A percentile compares a stretch with the other conserved stretches of the same genome.
Evolutionary conservation across 179 eudicot genomes (phyloP).

Genomic region (Heliamphora pulchella): DNA sequence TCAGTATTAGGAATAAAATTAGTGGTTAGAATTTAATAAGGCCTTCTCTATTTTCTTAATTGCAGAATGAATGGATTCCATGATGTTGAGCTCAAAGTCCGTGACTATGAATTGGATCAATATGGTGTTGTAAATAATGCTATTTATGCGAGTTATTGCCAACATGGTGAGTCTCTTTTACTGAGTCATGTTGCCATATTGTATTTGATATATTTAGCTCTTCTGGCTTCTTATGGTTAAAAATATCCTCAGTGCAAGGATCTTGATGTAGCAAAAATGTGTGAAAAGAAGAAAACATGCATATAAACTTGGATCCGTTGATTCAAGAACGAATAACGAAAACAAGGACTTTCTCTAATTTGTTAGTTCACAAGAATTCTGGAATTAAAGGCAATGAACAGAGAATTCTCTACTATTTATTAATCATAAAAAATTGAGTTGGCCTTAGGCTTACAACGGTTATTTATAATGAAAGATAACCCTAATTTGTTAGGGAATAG

Average conservation of each 20-base stretch:
- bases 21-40: not conserved
- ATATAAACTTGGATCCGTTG: no score
- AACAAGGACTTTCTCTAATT: no score
- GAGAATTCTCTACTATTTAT: no score
- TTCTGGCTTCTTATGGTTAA: conserved; percentile 1
- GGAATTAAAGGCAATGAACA: no score
- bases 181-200: not conserved
- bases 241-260: not conserved
- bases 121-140: conserved; percentile 97
- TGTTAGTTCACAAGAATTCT: no score
- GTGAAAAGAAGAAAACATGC: no score
- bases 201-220: not conserved
- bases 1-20: not conserved
- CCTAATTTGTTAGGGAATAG: no score
- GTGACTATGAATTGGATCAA: conserved; percentile 85
- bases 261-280: not conserved
- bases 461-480: no score
- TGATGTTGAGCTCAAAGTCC: conserved; percentile 70
- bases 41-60: conserved; percentile 12
- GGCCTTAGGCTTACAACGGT: no score
- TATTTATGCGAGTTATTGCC: conserved; percentile 70
- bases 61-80: conserved; percentile 53
- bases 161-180: conserved; percentile 54
- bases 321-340: no score
- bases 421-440: no score